phyloP scores from a whole-genome alignment of 139 green algal species.

The Chara braunii region DNA sequence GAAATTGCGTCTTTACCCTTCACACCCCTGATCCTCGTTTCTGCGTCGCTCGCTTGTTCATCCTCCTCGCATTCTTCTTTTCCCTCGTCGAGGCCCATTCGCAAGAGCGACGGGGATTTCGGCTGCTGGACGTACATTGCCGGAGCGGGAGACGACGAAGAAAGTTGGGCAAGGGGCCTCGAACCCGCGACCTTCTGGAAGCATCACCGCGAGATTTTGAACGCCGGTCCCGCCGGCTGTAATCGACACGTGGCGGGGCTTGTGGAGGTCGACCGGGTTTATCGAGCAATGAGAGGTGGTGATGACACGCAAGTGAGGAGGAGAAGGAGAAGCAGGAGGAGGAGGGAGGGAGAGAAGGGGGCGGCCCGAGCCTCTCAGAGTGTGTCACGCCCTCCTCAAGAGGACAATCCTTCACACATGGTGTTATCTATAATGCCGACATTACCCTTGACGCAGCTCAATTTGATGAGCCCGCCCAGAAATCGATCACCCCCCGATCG shows the following conservation, averaged over 20 bases:
- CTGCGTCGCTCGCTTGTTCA: slow-evolving; percentile 59
- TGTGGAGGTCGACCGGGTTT: slow-evolving; percentile 36
- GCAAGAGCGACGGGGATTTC: slow-evolving; percentile 18
- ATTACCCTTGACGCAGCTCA: neutral
- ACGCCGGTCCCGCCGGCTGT: slow-evolving; percentile 47
- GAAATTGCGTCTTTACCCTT: slow-evolving; percentile 54
- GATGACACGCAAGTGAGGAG: neutral
- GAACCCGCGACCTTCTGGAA: slow-evolving; percentile 65
- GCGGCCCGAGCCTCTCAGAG: neutral
- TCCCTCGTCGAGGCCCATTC: neutral
- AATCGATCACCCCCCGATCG: too few relatives aligned
- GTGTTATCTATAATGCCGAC: neutral
- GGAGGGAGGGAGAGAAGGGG: neutral
- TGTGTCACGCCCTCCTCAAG: neutral
- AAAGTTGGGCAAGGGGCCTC: slow-evolving; percentile 80
- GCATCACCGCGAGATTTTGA: slow-evolving; percentile 34
- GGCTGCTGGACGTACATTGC: slow-evolving; percentile 62
- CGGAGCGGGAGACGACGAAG: slow-evolving; percentile 91
- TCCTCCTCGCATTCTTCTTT: neutral
- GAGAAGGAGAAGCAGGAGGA: neutral
- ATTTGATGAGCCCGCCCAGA: neutral
- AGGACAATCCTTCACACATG: neutral
- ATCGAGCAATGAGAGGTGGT: slow-evolving; percentile 3
- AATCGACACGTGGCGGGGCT: slow-evolving; percentile 40
- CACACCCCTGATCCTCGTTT: slow-evolving; percentile 78